Evolutionary conservation across 257 asterid species (phyloP).

Genomic region (Plantago elongata): DNA sequence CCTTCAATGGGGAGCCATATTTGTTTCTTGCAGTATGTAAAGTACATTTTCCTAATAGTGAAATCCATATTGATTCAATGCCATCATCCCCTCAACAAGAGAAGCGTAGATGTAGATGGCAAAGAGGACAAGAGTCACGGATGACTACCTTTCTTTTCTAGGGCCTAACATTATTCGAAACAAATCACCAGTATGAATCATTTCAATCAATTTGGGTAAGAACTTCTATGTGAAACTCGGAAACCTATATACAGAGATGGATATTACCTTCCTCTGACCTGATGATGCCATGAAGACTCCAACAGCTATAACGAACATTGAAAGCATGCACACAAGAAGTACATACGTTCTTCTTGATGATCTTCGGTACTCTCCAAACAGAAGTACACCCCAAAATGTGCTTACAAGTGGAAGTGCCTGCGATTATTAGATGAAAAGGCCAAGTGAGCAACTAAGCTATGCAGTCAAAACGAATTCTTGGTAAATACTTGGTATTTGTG

Average conservation of each 20-base stretch:
- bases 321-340: constrained; percentile 59
- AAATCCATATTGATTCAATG: too few species aligned
- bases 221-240: not conserved
- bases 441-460: not conserved
- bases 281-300: constrained; percentile 85
- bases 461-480: not conserved
- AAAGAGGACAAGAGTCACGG: too few species aligned
- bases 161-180: too few species aligned
- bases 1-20: too few species aligned
- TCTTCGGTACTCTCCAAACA: constrained; percentile 81
- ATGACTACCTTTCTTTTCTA: too few species aligned
- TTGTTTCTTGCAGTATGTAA: too few species aligned
- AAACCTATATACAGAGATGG: not conserved
- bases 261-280: constrained; percentile 54
- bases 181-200: too few species aligned
- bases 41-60: too few species aligned
- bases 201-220: constrained; percentile 4
- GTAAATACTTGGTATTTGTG: too few species aligned
- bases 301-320: constrained; percentile 79
- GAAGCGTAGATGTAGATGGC: too few species aligned
- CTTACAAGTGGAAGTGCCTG: constrained; percentile 96
- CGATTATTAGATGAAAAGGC: constrained; percentile 12
- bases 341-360: constrained; percentile 68
- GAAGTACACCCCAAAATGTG: constrained; percentile 81
- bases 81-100: too few species aligned